phyloP scores from a whole-genome alignment of 2,329 filamentous ascomycete species.

The Fusarium coffeatum region DNA sequence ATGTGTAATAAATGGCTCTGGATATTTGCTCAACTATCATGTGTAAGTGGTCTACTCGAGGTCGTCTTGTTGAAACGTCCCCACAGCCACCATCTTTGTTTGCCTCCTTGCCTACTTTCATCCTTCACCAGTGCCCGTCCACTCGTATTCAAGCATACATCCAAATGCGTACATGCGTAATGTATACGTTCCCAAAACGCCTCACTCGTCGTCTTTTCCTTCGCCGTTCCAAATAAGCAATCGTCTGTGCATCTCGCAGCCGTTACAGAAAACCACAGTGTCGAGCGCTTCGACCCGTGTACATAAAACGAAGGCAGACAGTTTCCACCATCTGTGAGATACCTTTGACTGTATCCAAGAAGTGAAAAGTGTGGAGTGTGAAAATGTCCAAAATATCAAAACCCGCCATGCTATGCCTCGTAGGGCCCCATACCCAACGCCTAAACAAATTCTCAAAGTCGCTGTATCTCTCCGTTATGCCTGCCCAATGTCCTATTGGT shows the following conservation, averaged over 20 bases:
- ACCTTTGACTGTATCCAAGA: conserved; percentile 29
- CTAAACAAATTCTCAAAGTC: conserved; percentile 38
- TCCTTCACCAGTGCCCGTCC: conserved; percentile 14
- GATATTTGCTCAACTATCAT: conserved; percentile 41
- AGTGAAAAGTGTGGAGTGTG: conserved; percentile 37
- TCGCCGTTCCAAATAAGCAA: conserved; percentile 42
- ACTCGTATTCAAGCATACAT: conserved; percentile 24
- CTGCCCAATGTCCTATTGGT: conserved; percentile 26
- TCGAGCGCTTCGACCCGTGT: conserved; percentile 45
- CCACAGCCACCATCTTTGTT: conserved; percentile 36
- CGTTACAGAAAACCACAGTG: conserved; percentile 41
- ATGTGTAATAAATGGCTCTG: conserved; percentile 32
- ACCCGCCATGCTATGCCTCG: conserved; percentile 42
- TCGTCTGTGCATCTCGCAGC: conserved; percentile 42
- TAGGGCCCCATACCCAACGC: conserved; percentile 39
- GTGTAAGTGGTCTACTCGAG: conserved; percentile 14
- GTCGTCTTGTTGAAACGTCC: conserved; percentile 5
- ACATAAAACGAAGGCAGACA: conserved; percentile 37
- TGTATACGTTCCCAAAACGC: conserved; percentile 42
- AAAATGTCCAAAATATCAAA: conserved; percentile 41
- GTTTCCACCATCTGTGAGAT: conserved; percentile 21
- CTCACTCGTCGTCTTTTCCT: conserved; percentile 41
- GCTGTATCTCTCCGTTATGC: conserved; percentile 11
- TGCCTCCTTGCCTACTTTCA: conserved; percentile 31
- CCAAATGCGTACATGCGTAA: conserved; percentile 30